Evolutionary conservation across 306 rosid species (phyloP), one percentile per base, ranked within the genome.

Genomic region (Malus orientalis): DNA sequence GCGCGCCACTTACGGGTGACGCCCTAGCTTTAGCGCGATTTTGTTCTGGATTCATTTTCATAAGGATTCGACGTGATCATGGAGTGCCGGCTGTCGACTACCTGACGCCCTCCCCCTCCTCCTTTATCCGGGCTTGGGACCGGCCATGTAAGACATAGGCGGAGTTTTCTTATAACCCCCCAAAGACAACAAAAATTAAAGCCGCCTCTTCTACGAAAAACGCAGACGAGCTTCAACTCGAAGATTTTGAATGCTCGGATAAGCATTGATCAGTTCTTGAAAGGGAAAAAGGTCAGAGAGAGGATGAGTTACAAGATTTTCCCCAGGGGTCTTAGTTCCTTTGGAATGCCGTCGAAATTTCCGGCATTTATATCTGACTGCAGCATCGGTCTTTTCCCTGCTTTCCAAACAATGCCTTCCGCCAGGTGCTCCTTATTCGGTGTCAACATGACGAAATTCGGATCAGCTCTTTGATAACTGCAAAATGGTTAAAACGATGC

Each of bases 391-490:
- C 91, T 84, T 79, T 88, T 87, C 61, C 99, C 97, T 47, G 81
- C 83, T 86, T 90, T 70, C 97, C 96, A 89, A 67, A 81, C 83
- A 45, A 91, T 74, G 86, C 99, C 97, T 76, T 92, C 86, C 20
- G 97, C 99, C 58, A 89, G 77, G 85, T 95, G 97, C 85, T 91
- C 97, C 85, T 90, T 95, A 81, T 73, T 91, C 47, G 93, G 97
- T 14, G 99, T 92, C 81, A 95, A 91, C 97, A 95, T 93, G 57
- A 91, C 96, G 63, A 70, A 92, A 86, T 92, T 92, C 25, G 99
- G 97, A 88, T 95, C 97, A 5, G 99, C 99, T 86, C 97, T 91
- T 89, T 90, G 88, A 80, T 95, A 95, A 73, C 97, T 95, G 92
- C 83, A 77, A 70, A 78, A 57, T 22, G 71, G 76, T 40, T 45